These are phyloP conservation scores for Ambrosia trifida DNA, from an alignment of 129 eudicot genomes.

Conservation along the genomic window DNA sequence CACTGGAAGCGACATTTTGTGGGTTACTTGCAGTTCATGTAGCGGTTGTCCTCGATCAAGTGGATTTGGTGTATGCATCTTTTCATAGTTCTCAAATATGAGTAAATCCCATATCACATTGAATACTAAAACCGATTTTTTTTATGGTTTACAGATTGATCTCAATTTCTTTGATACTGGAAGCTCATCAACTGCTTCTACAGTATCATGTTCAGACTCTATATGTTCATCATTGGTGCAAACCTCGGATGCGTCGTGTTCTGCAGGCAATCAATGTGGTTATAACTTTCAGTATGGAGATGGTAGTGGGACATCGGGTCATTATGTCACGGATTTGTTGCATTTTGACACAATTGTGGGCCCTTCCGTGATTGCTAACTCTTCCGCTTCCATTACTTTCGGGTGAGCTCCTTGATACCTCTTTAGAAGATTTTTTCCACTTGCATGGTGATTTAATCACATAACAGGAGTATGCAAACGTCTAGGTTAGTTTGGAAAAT, in stretches of 20 bases:
- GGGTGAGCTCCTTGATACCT: constrained; percentile 80
- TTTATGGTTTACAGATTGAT: constrained; percentile 47
- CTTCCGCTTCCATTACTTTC: constrained; percentile 82
- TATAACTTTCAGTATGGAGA: constrained; percentile 83
- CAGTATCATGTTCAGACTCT: constrained; percentile 78
- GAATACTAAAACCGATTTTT: not conserved
- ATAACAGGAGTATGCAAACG: too few relatives aligned
- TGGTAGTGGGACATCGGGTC: constrained; percentile 93
- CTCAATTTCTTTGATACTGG: constrained; percentile 68
- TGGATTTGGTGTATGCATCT: constrained; percentile 74
- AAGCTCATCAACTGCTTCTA: constrained; percentile 73
- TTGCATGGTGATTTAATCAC: too few relatives aligned
- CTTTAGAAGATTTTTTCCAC: too few relatives aligned
- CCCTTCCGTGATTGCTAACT: constrained; percentile 67
- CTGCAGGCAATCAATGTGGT: constrained; percentile 66
- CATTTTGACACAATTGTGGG: constrained; percentile 75
- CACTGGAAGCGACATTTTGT: constrained; percentile 90
- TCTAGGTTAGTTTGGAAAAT: too few relatives aligned
- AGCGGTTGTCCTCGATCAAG: constrained; percentile 76
- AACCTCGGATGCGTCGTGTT: constrained; percentile 68
- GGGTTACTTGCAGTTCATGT: constrained; percentile 90
- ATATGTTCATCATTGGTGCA: constrained; percentile 60
- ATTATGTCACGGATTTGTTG: constrained; percentile 75
- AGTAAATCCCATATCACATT: constrained; percentile 3
- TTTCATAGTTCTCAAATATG: not conserved